Percentiles rank a stretch among this genome's conserved stretches.
These are phyloP conservation scores for Apiospora hydei DNA, from an alignment of 2,329 filamentous ascomycete species.

Conservation along the genomic window DNA sequence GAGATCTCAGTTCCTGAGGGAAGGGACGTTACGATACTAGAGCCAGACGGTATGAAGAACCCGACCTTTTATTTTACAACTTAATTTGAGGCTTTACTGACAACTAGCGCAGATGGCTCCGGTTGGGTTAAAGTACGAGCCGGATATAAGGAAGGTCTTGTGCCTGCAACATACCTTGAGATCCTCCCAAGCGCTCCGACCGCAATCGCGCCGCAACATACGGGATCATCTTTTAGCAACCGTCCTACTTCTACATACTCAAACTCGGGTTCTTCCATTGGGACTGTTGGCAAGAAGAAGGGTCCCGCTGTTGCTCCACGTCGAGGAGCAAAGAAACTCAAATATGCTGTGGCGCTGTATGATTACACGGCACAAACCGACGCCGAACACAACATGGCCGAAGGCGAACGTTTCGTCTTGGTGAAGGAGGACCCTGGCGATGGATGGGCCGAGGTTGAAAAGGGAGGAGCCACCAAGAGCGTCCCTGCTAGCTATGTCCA, in stretches of 20 bases:
- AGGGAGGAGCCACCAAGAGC: conserved; percentile 83
- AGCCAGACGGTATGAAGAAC: conserved; percentile 80
- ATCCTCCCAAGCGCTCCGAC: conserved; percentile 56
- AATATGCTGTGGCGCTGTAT: conserved; percentile 92
- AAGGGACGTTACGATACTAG: conserved; percentile 77
- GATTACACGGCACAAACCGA: conserved; percentile 88
- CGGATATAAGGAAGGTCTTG: conserved; percentile 80
- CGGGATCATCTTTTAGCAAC: conserved; percentile 50
- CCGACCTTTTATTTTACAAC: conserved; percentile 1
- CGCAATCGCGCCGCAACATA: conserved; percentile 53
- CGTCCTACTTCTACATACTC: conserved; percentile 81
- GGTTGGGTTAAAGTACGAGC: conserved; percentile 89
- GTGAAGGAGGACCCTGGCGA: conserved; percentile 89
- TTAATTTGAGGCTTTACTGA: conserved; percentile 40
- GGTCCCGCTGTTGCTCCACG: conserved; percentile 90
- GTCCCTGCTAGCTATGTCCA: conserved; percentile 95
- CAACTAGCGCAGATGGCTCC: conserved; percentile 71
- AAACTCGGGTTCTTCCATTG: conserved; percentile 74
- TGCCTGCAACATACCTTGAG: conserved; percentile 88
- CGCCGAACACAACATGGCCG: conserved; percentile 86
- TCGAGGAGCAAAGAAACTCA: conserved; percentile 90
- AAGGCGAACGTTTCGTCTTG: conserved; percentile 91
- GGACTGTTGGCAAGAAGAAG: conserved; percentile 73
- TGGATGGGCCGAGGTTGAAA: conserved; percentile 97
- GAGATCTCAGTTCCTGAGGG: conserved; percentile 85